Evolutionary conservation across 2,329 filamentous ascomycete species (phyloP).

Genomic region (Pseudocercospora cruenta): DNA sequence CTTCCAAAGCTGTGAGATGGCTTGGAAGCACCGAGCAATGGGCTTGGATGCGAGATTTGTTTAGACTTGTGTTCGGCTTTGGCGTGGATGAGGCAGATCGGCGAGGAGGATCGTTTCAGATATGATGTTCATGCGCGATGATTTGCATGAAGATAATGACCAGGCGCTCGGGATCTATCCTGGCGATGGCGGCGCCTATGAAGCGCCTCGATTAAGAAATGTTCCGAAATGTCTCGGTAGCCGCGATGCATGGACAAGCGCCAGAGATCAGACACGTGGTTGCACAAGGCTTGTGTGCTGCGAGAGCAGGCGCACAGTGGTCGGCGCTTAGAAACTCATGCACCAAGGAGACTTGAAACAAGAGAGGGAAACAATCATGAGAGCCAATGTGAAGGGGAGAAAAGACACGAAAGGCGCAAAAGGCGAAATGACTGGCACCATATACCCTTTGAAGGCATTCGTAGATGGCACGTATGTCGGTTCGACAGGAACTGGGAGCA

Average conservation of each 20-base stretch:
- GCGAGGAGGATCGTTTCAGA: slow-evolving; percentile 27
- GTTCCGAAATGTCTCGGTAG: neutral
- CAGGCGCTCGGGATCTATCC: neutral
- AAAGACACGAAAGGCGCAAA: neutral
- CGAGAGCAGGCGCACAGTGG: neutral
- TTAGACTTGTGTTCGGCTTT: slow-evolving; percentile 82
- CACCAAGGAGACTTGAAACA: neutral
- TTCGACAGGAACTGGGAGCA: neutral
- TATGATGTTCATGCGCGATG: slow-evolving; percentile 1
- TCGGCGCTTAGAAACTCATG: neutral
- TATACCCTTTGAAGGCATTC: neutral
- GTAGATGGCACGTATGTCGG: neutral
- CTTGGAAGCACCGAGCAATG: slow-evolving; percentile 76
- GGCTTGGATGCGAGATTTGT: slow-evolving; percentile 79
- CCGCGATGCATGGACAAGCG: neutral
- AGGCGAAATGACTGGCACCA: neutral
- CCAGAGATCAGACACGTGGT: neutral
- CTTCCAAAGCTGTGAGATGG: slow-evolving; percentile 76
- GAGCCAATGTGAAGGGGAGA: neutral
- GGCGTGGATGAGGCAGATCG: slow-evolving; percentile 70
- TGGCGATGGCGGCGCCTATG: neutral
- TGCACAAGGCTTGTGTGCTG: neutral
- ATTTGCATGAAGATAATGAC: neutral
- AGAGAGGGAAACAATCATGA: neutral
- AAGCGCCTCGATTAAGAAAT: neutral